Evolutionary conservation across 139 green algal species (phyloP), one percentile per base, ranked within the genome.

Genomic region (Mesostigma viride): DNA sequence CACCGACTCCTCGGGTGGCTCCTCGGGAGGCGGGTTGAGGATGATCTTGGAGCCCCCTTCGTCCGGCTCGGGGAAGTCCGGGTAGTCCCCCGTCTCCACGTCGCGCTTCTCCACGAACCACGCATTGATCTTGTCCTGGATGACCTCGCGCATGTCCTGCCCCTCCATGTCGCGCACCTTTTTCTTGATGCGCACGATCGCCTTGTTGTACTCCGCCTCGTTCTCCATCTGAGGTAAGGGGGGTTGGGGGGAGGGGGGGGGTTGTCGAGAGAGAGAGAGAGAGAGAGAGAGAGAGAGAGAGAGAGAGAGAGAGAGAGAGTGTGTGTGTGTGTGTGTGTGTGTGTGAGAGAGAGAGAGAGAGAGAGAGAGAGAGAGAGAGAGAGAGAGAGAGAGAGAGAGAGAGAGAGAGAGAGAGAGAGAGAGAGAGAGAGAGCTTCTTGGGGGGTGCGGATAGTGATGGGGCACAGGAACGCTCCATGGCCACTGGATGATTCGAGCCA

Each of bases 51-150:
- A 86, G 70, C 89, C 89, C 31, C 86, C 88, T n/a, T 86, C 83
- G 3, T 83, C 79, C 11, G 68, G 40, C 3, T 85, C 79, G 0
- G 89, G 89, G 56, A 95, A 88, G 71, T 90, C 79, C 2, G 87
- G 83, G 70, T 91, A 93, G 57, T 89, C 82, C 3, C 86, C 83
- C 0, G 80, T 90, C 75, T 86, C 71, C 0, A 82, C 75, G 60
- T 92, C 76, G 20, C 87, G 75, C 64, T 88, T 93, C 59, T 84
- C 81, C 45, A 94, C 76, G 62, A 69, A 94, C 89, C 89, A 95
- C 20, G 73, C 61, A 69, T 94, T 91, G 67, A 95, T 85, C 82
- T 89, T 90, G 74, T 94, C 89, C 67, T 93, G 85, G 34, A 95
- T 86, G 0, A 74, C 79, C 72, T 95, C 88, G 26, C 86, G 79